Evolutionary conservation across 805 yeast genomes (phyloP), one percentile per base, ranked within the genome.

Genomic region (Candida pseudoglaebosa): DNA sequence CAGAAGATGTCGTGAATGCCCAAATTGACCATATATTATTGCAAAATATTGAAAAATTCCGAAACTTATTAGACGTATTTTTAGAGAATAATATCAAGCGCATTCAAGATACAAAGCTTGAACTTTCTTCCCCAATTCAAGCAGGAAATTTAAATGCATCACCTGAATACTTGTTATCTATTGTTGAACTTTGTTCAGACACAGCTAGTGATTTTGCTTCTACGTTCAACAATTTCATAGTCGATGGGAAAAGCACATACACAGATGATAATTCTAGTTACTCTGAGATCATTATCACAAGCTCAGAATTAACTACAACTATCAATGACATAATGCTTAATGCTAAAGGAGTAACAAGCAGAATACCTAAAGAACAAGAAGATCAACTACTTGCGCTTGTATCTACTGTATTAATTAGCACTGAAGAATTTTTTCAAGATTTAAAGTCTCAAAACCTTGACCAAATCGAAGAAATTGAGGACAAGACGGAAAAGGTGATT

Each of bases 171-270:
- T 59, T 83, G 16, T 64, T 81, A 24, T 80, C 91, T 0, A 65
- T 85, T 29, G 67, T 82, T 45, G 96, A 89, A 54, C 75, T 80
- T 46, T 73, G 83, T 14, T 76, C 87, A 0, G 75, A 79, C 28
- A 65, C 76, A 12, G 88, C 90, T 0, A 85, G 90, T 4, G 90
- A 83, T 28, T 86, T 89, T 59, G 84, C 95, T 4, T 76, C 80
- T 18, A 77, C 82, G 5, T 87, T 86, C 67, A 85, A 82, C 55
- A 73, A 77, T 37, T 82, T 77, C 52, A 67, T 87, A 37, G 89
- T 84, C 4, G 95, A 85, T 54, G 95, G 91, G 4, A 78, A 77
- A 37, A 69, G 72, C 37, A 47, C 59, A 5, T 59, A 61, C 28
- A 53, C 57, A 21, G 61, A 63, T 32, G 61, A 59, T 5, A 64